A percentile compares a stretch with the other conserved stretches of the same genome.
These are phyloP conservation scores for Vachellia pachyceras DNA, from an alignment of 306 rosid genomes.

Conservation along the genomic window DNA sequence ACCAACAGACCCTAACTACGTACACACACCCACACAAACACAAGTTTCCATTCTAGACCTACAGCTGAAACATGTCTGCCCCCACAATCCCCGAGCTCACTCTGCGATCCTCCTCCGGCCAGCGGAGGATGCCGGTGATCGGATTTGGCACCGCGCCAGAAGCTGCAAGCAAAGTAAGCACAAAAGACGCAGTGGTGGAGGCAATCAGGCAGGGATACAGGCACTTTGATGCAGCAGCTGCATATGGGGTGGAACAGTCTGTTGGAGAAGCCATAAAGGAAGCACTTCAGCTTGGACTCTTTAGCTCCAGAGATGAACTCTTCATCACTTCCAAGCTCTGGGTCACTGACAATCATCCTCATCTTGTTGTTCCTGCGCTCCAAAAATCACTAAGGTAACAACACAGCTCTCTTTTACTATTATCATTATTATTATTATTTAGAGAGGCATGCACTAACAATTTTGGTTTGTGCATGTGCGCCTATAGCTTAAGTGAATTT, in stretches of 20 bases:
- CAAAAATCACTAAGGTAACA: constrained; percentile 45
- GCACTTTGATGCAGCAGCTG: constrained; percentile 55
- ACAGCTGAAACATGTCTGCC: not conserved
- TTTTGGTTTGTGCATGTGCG: too few species aligned
- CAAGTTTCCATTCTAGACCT: not conserved
- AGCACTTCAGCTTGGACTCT: constrained; percentile 38
- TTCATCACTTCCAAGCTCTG: constrained; percentile 63
- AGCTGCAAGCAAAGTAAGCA: constrained; percentile 39
- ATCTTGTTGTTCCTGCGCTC: constrained; percentile 45
- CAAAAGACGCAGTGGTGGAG: constrained; percentile 48
- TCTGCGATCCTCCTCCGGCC: not conserved
- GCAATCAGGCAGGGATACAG: constrained; percentile 56
- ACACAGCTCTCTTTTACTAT: too few species aligned
- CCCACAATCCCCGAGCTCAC: not conserved
- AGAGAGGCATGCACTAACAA: too few species aligned
- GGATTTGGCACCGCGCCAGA: constrained; percentile 44
- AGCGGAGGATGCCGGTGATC: constrained; percentile 41
- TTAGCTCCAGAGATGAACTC: constrained; percentile 42
- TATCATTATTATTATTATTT: too few species aligned
- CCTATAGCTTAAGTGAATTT: too few species aligned
- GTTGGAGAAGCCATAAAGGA: constrained; percentile 53
- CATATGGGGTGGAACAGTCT: constrained; percentile 38
- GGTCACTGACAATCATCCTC: constrained; percentile 49
- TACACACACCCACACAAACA: not conserved
- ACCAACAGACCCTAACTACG: not conserved